A percentile compares a stretch with the other conserved stretches of the same genome.
Conservation (phyloP, 345 rosid species). For the Salix dunnii region DNA sequence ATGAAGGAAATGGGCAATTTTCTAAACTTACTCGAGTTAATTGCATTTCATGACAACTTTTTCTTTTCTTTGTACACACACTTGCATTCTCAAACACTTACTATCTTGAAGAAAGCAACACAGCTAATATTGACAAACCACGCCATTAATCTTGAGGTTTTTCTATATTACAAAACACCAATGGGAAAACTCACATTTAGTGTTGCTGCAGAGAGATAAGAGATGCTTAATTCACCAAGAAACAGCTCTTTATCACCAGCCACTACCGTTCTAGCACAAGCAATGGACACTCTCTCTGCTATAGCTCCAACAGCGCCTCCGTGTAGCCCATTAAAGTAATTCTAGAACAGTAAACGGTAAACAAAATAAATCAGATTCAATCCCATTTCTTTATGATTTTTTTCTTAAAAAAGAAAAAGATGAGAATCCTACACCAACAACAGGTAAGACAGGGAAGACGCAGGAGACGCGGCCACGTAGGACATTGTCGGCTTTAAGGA, state of each 20-base stretch:
- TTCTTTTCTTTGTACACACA: neutral
- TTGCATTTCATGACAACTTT: neutral
- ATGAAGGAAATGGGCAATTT: neutral
- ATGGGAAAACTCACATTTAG: slow-evolving; percentile 7
- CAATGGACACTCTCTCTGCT: neutral
- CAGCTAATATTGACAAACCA: neutral
- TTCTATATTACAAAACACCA: neutral
- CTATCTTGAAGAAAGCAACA: neutral
- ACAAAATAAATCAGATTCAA: neutral
- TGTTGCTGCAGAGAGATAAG: slow-evolving; percentile 21
- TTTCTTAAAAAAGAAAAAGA: neutral
- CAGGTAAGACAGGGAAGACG: slow-evolving; percentile 49
- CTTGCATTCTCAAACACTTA: neutral
- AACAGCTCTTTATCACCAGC: slow-evolving; percentile 14
- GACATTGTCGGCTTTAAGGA: slow-evolving; percentile 40
- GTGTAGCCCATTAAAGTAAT: neutral
- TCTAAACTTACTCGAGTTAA: neutral
- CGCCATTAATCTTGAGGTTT: neutral
- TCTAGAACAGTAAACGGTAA: neutral
- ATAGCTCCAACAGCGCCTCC: neutral
- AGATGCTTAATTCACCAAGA: slow-evolving; percentile 25
- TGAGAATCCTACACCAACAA: slow-evolving; percentile 37
- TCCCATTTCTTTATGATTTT: neutral
- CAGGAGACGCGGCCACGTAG: slow-evolving; percentile 57
- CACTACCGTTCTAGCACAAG: slow-evolving; percentile 10